Base-by-base conservation (phyloP, 805 yeast species). In the Starmera quercuum region DNA sequence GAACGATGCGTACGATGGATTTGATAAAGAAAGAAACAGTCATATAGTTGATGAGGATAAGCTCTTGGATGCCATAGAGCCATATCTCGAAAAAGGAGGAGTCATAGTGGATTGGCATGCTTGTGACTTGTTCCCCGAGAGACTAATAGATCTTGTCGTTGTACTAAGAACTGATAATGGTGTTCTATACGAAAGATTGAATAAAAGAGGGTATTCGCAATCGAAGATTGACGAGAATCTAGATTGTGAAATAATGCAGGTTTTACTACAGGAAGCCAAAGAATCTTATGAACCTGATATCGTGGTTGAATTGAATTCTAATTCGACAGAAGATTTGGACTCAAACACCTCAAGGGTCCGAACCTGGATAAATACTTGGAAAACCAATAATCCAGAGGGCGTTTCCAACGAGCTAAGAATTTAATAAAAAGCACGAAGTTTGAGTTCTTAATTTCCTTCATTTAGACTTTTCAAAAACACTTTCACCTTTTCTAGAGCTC, bases 221-320 rank as follows among this genome's bases (percentile, higher is more conserved):
- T 68, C 71, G 39, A 92, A 92, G 59, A 75, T 92, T 42, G 81
- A 79, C 37, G 99, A 92, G 50, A 92, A 92, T 53, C 61, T 92
- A 29, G 98, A 92, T 56, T 94, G 95, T 39, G 99, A 92, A 59
- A 92, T 92, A 44, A 92, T 92, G 97, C 90, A 88, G 45, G 84
- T 90, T 11, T 73, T 92, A 12, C 59, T 78, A 30, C 82, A 80
- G 43, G 98, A 92, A 45, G 98, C 97, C 0, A 64, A 72, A 37
- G 96, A 86, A 22, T 71, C 80, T 26, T 92, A 86, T 51, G 82
- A 70, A 21, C 77, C 78, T 29, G 84, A 82, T 42, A 77, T 87
- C 20, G 90, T 92, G 20, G 83, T 92, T 27, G 92, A 83, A 47
- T 68, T 92, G 40, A 63, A 60, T 30, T 83, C 95, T 38, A 78